phyloP scores from a whole-genome alignment of 768 basidiomycete species.

The Lactarius indigo region DNA sequence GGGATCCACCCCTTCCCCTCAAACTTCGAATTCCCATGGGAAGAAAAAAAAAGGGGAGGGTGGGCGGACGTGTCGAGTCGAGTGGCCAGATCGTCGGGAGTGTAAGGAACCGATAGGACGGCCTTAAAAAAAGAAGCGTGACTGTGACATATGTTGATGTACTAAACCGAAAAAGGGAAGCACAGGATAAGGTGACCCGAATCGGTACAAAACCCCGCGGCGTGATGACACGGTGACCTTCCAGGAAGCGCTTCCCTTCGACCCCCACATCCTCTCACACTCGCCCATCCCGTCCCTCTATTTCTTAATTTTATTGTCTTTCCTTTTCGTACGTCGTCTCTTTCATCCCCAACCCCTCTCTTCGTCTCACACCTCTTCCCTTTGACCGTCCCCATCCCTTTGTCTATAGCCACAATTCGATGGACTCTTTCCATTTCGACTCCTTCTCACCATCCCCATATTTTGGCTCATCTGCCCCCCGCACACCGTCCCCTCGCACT shows the following conservation, averaged over 20 bases:
- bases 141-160: constrained; percentile 21
- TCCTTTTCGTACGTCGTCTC: constrained; percentile 16
- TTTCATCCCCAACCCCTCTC: constrained; percentile 8
- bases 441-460: constrained; percentile 51
- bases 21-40: constrained; percentile 27
- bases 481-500: constrained; percentile 65
- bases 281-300: constrained; percentile 20
- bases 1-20: constrained; percentile 20
- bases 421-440: constrained; percentile 52
- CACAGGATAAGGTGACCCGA: constrained; percentile 26
- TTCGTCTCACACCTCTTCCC: constrained; percentile 14
- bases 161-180: constrained; percentile 23
- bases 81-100: constrained; percentile 19
- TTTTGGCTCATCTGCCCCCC: constrained; percentile 66
- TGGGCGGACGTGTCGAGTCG: constrained; percentile 21
- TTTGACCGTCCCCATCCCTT: constrained; percentile 14
- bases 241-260: constrained; percentile 26
- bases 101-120: constrained; percentile 13
- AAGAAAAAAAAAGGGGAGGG: constrained; percentile 26
- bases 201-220: constrained; percentile 28
- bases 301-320: constrained; percentile 26
- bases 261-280: constrained; percentile 23
- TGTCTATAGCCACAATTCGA: constrained; percentile 28
- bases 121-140: constrained; percentile 14
- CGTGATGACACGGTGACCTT: constrained; percentile 25